Evolutionary conservation across 306 rosid species (phyloP).

Genomic region (Corylus avellana): DNA sequence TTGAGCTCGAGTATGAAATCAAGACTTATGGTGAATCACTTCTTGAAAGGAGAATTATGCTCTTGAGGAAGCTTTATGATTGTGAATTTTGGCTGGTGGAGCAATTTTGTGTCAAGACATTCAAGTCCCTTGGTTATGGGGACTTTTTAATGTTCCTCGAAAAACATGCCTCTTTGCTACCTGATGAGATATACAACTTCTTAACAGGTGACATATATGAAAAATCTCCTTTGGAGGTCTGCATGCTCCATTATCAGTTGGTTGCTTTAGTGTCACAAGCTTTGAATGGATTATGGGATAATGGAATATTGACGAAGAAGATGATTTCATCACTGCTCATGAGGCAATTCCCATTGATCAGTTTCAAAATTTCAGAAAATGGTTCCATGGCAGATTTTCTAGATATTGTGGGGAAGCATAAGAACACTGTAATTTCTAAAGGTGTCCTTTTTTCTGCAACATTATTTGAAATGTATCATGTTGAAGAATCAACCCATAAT

Average conservation of each 20-base stretch:
- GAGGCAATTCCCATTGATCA: constrained; percentile 74
- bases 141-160: constrained; percentile 65
- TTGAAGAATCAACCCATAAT: constrained; percentile 32
- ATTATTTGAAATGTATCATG: constrained; percentile 39
- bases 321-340: constrained; percentile 57
- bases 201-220: constrained; percentile 40
- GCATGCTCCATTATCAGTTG: constrained; percentile 69
- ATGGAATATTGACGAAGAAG: constrained; percentile 45
- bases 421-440: constrained; percentile 46
- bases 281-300: constrained; percentile 59
- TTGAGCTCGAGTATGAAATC: constrained; percentile 49
- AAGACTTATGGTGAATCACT: constrained; percentile 30
- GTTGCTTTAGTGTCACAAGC: constrained; percentile 73
- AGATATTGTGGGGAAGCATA: constrained; percentile 45
- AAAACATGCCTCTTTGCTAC: constrained; percentile 55
- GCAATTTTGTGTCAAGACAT: constrained; percentile 65
- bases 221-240: constrained; percentile 50
- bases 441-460: constrained; percentile 71
- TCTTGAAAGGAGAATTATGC: constrained; percentile 35
- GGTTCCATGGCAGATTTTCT: constrained; percentile 60
- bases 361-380: constrained; percentile 52
- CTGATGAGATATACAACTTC: constrained; percentile 51
- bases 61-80: constrained; percentile 57
- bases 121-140: constrained; percentile 76
- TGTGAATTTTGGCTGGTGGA: constrained; percentile 76